Conservation (phyloP, 768 basidiomycete genomes). For the Mycena polygramma region DNA sequence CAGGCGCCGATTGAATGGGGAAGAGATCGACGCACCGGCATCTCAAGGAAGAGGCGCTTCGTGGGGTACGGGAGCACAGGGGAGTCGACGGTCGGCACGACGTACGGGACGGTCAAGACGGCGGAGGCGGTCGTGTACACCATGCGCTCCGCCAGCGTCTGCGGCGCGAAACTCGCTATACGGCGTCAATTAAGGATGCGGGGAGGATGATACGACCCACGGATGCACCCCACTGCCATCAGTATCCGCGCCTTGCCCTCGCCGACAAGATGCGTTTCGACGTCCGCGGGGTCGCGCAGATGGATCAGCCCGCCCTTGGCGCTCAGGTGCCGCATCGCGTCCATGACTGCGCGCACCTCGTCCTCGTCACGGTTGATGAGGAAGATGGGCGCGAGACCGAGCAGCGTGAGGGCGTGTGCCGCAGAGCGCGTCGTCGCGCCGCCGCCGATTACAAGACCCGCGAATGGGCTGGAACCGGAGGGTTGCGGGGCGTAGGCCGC, state of each 20-base stretch:
- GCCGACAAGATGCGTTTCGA: slow-evolving; percentile 45
- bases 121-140: slow-evolving; percentile 51
- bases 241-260: slow-evolving; percentile 42
- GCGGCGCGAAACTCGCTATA: slow-evolving; percentile 45
- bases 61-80: slow-evolving; percentile 45
- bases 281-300: slow-evolving; percentile 46
- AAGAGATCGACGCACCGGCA: slow-evolving; percentile 42
- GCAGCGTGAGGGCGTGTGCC: slow-evolving; percentile 57
- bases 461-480: slow-evolving; percentile 21
- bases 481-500: slow-evolving; percentile 19
- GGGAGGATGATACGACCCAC: slow-evolving; percentile 34
- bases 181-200: neutral
- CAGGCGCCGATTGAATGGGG: neutral
- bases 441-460: slow-evolving; percentile 54
- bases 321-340: slow-evolving; percentile 42
- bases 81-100: slow-evolving; percentile 29
- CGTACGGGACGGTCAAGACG: slow-evolving; percentile 48
- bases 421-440: slow-evolving; percentile 55
- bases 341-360: slow-evolving; percentile 48
- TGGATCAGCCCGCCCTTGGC: slow-evolving; percentile 44
- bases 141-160: slow-evolving; percentile 46
- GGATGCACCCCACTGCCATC: slow-evolving; percentile 54
- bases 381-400: slow-evolving; percentile 68
- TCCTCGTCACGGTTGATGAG: slow-evolving; percentile 48
- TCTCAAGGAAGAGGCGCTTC: slow-evolving; percentile 50